phyloP scores from a whole-genome alignment of 345 rosid species.

The rapeseed (Brassica napus) region DNA sequence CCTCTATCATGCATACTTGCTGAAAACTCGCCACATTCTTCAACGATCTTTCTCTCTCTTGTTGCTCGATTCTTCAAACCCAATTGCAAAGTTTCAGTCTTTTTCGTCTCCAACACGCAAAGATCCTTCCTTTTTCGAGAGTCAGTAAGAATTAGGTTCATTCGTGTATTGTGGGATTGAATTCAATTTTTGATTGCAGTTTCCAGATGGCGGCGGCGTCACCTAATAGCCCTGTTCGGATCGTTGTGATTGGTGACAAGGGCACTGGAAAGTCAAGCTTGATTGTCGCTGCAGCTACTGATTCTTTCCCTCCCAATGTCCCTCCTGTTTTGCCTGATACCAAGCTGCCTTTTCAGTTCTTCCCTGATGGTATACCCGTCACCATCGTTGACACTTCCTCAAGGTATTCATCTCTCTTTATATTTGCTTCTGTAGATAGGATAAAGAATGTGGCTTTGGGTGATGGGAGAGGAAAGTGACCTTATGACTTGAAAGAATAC shows the following conservation, averaged over 20 bases:
- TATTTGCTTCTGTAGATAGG: not conserved
- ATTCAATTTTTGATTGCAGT: slow-evolving; percentile 7
- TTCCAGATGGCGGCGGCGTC: slow-evolving; percentile 54
- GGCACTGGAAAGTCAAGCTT: slow-evolving; percentile 95
- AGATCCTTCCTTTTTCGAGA: not conserved
- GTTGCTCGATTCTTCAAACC: not conserved
- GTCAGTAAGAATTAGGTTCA: not conserved
- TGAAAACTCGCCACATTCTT: not conserved
- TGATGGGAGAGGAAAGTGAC: not conserved
- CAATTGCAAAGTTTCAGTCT: not conserved
- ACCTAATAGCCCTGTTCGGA: slow-evolving; percentile 57
- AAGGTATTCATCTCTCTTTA: slow-evolving; percentile 44
- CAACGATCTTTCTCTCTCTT: slow-evolving; percentile 14
- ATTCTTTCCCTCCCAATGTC: slow-evolving; percentile 60
- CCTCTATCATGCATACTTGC: not conserved
- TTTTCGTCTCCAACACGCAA: not conserved
- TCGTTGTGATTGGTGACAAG: slow-evolving; percentile 87
- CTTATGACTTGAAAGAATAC: not conserved
- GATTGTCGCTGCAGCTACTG: slow-evolving; percentile 79
- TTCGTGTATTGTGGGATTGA: not conserved
- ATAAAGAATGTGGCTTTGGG: not conserved
- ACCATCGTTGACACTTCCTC: slow-evolving; percentile 91
- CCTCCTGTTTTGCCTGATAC: slow-evolving; percentile 85
- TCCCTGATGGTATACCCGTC: slow-evolving; percentile 81
- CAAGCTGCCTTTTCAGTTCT: slow-evolving; percentile 67